Evolutionary conservation across 129 eudicot genomes (phyloP).

Genomic region (Sambucus nigra): DNA sequence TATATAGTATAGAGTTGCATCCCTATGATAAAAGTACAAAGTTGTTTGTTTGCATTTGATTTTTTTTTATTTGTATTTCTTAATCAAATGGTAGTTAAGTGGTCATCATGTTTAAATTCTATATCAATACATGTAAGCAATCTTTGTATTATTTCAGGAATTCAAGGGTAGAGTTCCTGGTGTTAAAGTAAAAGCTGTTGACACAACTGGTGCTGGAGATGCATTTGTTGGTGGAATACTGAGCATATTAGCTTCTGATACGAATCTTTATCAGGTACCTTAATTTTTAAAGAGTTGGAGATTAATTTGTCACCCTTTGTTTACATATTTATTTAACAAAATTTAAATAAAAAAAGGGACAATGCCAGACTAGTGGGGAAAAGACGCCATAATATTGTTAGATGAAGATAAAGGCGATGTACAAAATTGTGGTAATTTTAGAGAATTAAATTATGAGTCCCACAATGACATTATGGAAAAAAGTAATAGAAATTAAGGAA

Average conservation of each 20-base stretch:
- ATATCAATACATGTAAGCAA: neutral
- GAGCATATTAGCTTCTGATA: conserved; percentile 50
- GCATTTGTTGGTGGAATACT: conserved; percentile 67
- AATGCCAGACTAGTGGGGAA: too few relatives aligned
- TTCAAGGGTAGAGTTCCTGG: conserved; percentile 68
- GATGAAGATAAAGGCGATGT: too few relatives aligned
- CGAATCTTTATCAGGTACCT: conserved; percentile 48
- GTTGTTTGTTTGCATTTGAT: neutral
- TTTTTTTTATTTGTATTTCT: neutral
- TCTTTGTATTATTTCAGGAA: conserved; percentile 23
- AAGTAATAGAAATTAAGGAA: too few relatives aligned
- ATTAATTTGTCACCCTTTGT: neutral
- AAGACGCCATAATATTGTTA: too few relatives aligned
- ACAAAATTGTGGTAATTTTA: too few relatives aligned
- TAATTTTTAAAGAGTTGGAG: neutral
- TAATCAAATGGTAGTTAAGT: neutral
- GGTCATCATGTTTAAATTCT: neutral
- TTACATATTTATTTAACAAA: neutral
- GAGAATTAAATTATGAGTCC: too few relatives aligned
- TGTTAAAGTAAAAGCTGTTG: conserved; percentile 59
- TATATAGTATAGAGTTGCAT: too few relatives aligned
- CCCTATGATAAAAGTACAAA: neutral
- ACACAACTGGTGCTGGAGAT: conserved; percentile 86
- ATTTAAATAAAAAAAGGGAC: too few relatives aligned
- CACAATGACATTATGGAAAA: too few relatives aligned